A percentile compares a stretch with the other conserved stretches of the same genome.
Conservation (phyloP, 148 eudicot genomes). For the Cornus florida region DNA sequence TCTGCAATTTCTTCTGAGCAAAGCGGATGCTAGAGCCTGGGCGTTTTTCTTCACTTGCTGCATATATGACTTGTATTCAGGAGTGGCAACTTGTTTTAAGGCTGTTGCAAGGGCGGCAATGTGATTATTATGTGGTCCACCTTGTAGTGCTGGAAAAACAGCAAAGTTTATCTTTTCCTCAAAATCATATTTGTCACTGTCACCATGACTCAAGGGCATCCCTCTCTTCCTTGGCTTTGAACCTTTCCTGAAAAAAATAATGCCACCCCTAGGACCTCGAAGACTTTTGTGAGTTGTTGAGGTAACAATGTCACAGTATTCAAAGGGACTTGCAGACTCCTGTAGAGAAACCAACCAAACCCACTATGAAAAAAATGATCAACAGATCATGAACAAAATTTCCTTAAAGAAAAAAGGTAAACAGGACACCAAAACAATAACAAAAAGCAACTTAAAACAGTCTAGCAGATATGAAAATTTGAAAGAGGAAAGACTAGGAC, state of each 20-base stretch:
- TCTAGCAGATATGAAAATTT: too few relatives aligned
- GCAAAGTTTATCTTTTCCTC: conserved; percentile 97
- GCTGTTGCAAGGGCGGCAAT: conserved; percentile 97
- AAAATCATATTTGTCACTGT: conserved; percentile 72
- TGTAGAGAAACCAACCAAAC: conserved; percentile 5
- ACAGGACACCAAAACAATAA: too few relatives aligned
- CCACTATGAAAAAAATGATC: too few relatives aligned
- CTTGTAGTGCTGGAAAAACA: conserved; percentile 92
- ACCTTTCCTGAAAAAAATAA: conserved; percentile 87
- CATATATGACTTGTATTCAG: conserved; percentile 83
- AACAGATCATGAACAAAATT: too few relatives aligned
- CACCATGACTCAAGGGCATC: conserved; percentile 59
- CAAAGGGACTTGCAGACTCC: conserved; percentile 89
- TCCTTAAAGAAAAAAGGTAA: too few relatives aligned
- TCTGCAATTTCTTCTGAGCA: conserved; percentile 65
- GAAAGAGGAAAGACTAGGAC: too few relatives aligned
- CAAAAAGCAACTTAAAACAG: too few relatives aligned
- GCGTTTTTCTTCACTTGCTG: conserved; percentile 95
- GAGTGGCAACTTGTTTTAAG: conserved; percentile 83
- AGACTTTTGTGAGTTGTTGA: conserved; percentile 97
- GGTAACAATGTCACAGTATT: conserved; percentile 88
- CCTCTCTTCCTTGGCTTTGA: conserved; percentile 68
- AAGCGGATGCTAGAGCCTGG: conserved; percentile 69
- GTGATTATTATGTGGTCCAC: conserved; percentile 98
- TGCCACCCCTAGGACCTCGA: conserved; percentile 98